phyloP scores from a whole-genome alignment of 179 eudicot species.

The Gypsophila paniculata region DNA sequence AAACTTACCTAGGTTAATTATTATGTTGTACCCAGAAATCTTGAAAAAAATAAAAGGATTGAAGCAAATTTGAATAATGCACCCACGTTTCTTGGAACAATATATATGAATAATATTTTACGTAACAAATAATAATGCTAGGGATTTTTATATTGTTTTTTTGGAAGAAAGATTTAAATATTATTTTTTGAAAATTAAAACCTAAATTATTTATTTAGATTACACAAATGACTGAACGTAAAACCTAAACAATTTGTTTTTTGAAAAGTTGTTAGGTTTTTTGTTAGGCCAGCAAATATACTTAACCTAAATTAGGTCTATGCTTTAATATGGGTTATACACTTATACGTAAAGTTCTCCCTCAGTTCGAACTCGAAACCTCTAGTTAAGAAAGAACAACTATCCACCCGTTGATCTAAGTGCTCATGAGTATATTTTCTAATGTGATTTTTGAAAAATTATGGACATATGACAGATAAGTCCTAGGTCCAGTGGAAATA shows the following conservation, averaged over 20 bases:
- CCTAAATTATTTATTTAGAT: too few relatives aligned
- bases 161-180: too few relatives aligned
- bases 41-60: background rate
- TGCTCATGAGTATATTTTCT: too few relatives aligned
- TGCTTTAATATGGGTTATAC: conserved; percentile 3
- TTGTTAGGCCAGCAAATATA: conserved; percentile 14
- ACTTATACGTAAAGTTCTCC: too few relatives aligned
- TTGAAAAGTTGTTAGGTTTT: conserved; percentile 6
- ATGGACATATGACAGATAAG: too few relatives aligned
- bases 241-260: background rate
- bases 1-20: conserved; percentile 4
- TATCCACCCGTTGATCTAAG: too few relatives aligned
- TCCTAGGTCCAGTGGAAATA: too few relatives aligned
- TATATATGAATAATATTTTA: background rate
- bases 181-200: too few relatives aligned
- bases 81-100: background rate
- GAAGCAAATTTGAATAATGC: background rate
- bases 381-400: too few relatives aligned
- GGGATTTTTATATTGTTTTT: background rate
- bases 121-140: background rate
- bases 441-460: too few relatives aligned
- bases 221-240: background rate
- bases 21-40: conserved; percentile 1
- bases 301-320: conserved; percentile 10
- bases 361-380: too few relatives aligned